These are phyloP conservation scores for Condylostoma magnum DNA, from an alignment of 169 alveolate genomes.

Conservation along the genomic window DNA sequence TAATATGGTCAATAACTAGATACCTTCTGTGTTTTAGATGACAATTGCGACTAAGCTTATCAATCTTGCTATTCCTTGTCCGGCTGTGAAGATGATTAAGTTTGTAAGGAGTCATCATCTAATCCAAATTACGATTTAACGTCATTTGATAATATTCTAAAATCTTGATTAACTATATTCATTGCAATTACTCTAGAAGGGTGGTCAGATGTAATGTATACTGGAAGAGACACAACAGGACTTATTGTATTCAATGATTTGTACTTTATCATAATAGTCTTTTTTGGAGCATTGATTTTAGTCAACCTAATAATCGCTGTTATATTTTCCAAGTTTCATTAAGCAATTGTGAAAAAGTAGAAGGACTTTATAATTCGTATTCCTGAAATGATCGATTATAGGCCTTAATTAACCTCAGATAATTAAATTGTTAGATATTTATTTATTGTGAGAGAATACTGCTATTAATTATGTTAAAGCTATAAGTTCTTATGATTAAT, in stretches of 20 bases:
- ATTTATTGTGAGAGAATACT: neutral
- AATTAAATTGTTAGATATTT: neutral
- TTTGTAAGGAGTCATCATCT: neutral
- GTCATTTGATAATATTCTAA: conserved; percentile 39
- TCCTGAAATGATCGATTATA: neutral
- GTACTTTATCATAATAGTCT: conserved; percentile 35
- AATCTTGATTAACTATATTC: conserved; percentile 43
- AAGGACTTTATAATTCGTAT: neutral
- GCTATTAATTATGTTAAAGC: neutral
- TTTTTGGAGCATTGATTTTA: conserved; percentile 52
- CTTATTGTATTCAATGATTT: conserved; percentile 12
- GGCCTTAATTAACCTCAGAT: neutral
- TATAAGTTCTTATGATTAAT: neutral
- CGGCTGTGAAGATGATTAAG: conserved; percentile 4
- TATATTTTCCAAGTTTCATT: conserved; percentile 40
- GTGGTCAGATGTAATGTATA: conserved; percentile 62
- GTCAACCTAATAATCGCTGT: conserved; percentile 56
- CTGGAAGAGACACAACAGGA: conserved; percentile 35
- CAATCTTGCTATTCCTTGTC: neutral
- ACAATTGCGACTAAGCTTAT: neutral
- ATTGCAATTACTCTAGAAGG: conserved; percentile 61
- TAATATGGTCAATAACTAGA: neutral
- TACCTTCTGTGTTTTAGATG: neutral
- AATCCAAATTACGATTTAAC: conserved; percentile 45
- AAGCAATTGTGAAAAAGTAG: neutral